Evolutionary conservation across 106 monocot genomes (phyloP).

Genomic region (Agapanthus africanus): DNA sequence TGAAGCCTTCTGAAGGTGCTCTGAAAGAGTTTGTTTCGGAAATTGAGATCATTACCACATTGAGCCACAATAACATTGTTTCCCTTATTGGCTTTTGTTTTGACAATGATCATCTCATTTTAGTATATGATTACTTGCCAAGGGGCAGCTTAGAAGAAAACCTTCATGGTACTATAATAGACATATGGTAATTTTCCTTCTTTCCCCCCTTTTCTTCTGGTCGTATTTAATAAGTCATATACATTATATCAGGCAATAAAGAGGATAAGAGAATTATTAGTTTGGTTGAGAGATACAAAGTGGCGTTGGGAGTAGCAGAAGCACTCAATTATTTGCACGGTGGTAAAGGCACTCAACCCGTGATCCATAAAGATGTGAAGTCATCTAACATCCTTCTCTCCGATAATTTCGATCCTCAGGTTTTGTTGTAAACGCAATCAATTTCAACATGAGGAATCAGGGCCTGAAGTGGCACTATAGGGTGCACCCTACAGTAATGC

Average conservation of each 20-base stretch:
- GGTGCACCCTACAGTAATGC: too few relatives aligned
- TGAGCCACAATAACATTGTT: constrained; percentile 68
- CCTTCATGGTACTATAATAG: constrained; percentile 83
- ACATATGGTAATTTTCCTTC: too few relatives aligned
- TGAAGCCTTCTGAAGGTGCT: constrained; percentile 59
- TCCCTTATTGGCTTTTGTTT: constrained; percentile 71
- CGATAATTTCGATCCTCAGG: constrained; percentile 62
- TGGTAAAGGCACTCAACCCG: constrained; percentile 19
- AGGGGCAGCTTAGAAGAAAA: constrained; percentile 68
- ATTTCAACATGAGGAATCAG: neutral
- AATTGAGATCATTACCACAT: constrained; percentile 54
- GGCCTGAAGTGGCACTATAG: too few relatives aligned
- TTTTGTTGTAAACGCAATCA: constrained; percentile 1
- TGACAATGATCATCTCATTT: constrained; percentile 41
- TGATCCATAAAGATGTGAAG: constrained; percentile 87
- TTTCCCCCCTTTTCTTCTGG: neutral
- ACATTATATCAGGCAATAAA: constrained; percentile 27
- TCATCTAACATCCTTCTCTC: constrained; percentile 87
- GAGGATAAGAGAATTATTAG: constrained; percentile 26
- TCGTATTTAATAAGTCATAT: neutral
- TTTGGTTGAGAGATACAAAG: constrained; percentile 66
- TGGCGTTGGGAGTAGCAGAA: constrained; percentile 57
- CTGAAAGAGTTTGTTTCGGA: constrained; percentile 42
- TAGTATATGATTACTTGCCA: constrained; percentile 64
- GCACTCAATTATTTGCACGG: constrained; percentile 72